Evolutionary conservation across 345 rosid genomes (phyloP), one percentile per base, ranked within the genome.

Genomic region (Durio zibethinus): DNA sequence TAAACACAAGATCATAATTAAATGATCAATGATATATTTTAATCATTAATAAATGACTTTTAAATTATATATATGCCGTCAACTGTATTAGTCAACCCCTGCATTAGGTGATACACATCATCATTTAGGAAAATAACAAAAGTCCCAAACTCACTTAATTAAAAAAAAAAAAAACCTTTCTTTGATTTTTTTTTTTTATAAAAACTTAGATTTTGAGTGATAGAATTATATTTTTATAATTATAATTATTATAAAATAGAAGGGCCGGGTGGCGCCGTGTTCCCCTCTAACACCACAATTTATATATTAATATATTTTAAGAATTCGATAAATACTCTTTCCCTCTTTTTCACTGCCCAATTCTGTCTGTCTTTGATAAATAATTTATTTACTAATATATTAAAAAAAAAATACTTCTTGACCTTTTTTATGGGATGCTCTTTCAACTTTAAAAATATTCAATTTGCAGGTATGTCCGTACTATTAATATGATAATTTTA

Each of bases 301-400:
- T 71, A 76, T 67, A 64, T 18, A 62, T 66, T 68, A 79, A 15
- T 16, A 38, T 25, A 43, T 48, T 82, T 68, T 74, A 81, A 81
- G 70, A 78, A 33, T 81, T 85, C 85, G 76, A 83, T 81, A 81
- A 81, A 78, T 77, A 75, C 70, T 20, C 83, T 59, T 84, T 74
- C 89, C 83, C 86, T 84, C 88, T 84, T 88, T 86, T 87, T 88
- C 84, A 86, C 84, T 85, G 83, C 85, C 84, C 78, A 85, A 81
- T 85, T 88, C 88, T 85, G 75, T 78, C 85, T 78, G 85, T 69
- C 70, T 68, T 77, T 29, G 52, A 77, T 79, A 77, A 83, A 79
- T 31, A 18, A 8, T 36, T 36, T 20, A 64, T 7, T 63, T 62
- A 33, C 3, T 12, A 29, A 0, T 61, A 61, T 2, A 45, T 10